These are phyloP conservation scores for Rhizoctonia solani DNA, from an alignment of 1,284 basidiomycete genomes.

Conservation along the genomic window DNA sequence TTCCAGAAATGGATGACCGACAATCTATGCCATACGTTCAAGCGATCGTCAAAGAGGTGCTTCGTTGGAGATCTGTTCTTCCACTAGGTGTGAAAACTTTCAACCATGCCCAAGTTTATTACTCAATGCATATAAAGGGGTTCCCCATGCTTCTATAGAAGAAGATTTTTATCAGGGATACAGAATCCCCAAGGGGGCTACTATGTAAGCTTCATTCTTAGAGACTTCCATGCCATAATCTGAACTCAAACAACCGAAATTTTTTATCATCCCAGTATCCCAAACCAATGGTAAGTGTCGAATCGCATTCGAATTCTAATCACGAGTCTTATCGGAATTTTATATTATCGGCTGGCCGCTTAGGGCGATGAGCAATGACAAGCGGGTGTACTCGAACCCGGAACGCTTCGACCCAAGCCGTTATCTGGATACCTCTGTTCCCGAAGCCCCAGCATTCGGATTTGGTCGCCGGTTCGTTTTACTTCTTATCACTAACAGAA, in stretches of 20 bases:
- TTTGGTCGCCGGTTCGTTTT: conserved; percentile 12
- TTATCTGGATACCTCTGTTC: conserved; percentile 38
- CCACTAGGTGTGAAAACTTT: conserved; percentile 27
- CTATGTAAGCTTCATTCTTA: conserved; percentile 38
- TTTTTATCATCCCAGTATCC: too few relatives aligned
- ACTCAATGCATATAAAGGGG: conserved; percentile 41
- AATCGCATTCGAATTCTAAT: too few relatives aligned
- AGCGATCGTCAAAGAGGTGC: conserved; percentile 51
- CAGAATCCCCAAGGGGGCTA: conserved; percentile 53
- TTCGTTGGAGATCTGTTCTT: conserved; percentile 48
- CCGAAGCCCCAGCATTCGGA: conserved; percentile 1
- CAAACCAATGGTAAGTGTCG: too few relatives aligned
- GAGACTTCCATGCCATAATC: too few relatives aligned
- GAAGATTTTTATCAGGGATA: conserved; percentile 56
- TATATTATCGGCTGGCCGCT: not conserved
- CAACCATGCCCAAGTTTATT: too few relatives aligned
- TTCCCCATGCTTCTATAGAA: conserved; percentile 56
- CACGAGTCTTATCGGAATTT: too few relatives aligned
- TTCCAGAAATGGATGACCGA: conserved; percentile 8
- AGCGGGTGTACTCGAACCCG: conserved; percentile 2
- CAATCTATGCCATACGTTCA: conserved; percentile 2
- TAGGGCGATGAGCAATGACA: conserved; percentile 9
- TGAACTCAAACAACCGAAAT: too few relatives aligned
- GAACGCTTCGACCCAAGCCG: not conserved
- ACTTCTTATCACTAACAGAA: too few relatives aligned